Percentiles rank a stretch among this genome's conserved stretches.
Evolutionary conservation across 331 rosid species (phyloP).

Genomic region (Spiraea crenata): DNA sequence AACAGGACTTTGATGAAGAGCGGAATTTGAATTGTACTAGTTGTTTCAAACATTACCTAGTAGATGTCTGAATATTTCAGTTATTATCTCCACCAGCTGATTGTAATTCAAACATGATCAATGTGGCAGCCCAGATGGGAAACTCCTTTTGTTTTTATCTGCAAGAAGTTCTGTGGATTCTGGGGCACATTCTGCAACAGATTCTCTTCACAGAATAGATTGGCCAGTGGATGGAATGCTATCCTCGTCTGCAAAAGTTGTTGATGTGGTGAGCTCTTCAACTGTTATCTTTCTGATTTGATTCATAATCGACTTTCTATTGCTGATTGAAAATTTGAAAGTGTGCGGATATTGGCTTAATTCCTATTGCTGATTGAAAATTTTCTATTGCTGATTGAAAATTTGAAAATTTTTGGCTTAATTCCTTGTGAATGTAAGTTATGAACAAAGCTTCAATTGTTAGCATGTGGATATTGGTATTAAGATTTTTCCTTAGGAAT

Average conservation of each 20-base stretch:
- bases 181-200: conserved; percentile 85
- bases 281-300: conserved; percentile 20
- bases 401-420: conserved; percentile 10
- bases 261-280: conserved; percentile 60
- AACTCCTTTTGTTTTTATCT: conserved; percentile 73
- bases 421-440: background rate
- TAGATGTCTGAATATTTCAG: background rate
- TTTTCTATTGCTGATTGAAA: too few species aligned
- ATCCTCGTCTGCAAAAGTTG: conserved; percentile 43
- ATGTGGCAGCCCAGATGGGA: conserved; percentile 81
- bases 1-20: background rate
- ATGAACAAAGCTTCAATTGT: background rate
- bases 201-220: conserved; percentile 88
- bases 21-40: background rate
- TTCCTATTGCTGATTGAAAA: too few species aligned
- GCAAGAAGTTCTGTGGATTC: conserved; percentile 79
- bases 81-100: background rate
- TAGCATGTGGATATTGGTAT: background rate
- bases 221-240: conserved; percentile 57
- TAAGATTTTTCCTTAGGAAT: background rate
- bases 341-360: too few species aligned
- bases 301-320: conserved; percentile 1
- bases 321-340: conserved; percentile 6
- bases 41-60: background rate
- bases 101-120: conserved; percentile 22